Evolutionary conservation across 805 yeast genomes (phyloP), one percentile per base, ranked within the genome.

Genomic region (Candida pseudofarinosa): DNA sequence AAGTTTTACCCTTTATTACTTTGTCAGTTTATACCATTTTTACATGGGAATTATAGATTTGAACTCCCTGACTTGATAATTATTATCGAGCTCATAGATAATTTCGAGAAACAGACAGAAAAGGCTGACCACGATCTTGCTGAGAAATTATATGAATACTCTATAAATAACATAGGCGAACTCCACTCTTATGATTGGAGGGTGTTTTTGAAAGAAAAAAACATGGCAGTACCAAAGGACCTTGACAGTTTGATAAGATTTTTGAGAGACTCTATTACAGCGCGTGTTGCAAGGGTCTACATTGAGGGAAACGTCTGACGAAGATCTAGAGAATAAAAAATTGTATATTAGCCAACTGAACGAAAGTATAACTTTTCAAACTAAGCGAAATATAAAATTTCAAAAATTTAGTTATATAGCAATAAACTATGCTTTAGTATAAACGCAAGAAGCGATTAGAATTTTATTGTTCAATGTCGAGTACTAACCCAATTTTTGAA

Each of bases 1-100:
- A 73, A 73, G 51, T 73, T 71, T 49, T 63, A 66, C 42, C 77
- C 81, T 7, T 62, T 78, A 14, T 62, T 81, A 33, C 52, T 80
- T 13, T 54, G 76, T n/a, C 77, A 79, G 43, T 51, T 77, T 13
- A 50, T 67, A 37, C 79, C 80, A 14, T 69, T 71, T 55, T 67
- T 67, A 17, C 40, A 49, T 38, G 16, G 37, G 4, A 33, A 33
- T 4, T 48, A 43, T 28, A 41, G 42, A 20, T 59, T 60, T 32
- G 53, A 52, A 46, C 52, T 60, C 20, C 65, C 68, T 7, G 67
- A 64, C 35, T 58, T 65, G 40, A 59, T 66, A 26, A 51, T 62
- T 12, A 57, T 67, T 12, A 65, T 68, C 32, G 76, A 70, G 43
- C 58, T 69, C 41, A 60, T 71, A 35, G 73, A 69, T 46, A 56